phyloP scores from a whole-genome alignment of 176 grass and related monocot species.

The Microstegium vimineum region DNA sequence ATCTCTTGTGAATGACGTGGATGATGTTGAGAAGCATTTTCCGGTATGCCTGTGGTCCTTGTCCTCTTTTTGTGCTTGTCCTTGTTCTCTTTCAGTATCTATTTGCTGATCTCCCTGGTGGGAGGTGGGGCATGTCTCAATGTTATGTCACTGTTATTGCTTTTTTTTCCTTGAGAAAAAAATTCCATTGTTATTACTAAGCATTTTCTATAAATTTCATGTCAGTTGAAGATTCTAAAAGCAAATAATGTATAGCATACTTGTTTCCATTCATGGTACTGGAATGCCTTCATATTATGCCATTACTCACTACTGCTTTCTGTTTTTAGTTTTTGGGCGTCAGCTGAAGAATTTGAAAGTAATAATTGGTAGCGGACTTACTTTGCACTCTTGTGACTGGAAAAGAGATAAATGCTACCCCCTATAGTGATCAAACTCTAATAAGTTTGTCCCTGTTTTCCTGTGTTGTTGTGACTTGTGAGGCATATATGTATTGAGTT shows the following conservation, averaged over 20 bases:
- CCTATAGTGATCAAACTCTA: background rate
- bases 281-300: background rate
- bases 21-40: slow-evolving; percentile 96
- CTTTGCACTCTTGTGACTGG: background rate
- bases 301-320: background rate
- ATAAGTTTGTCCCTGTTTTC: background rate
- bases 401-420: background rate
- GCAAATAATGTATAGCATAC: background rate
- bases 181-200: background rate
- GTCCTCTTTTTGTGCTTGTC: slow-evolving; percentile 16
- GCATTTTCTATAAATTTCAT: background rate
- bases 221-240: background rate
- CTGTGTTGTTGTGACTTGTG: background rate
- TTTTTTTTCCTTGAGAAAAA: background rate
- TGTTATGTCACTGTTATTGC: background rate
- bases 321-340: background rate
- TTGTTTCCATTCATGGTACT: background rate
- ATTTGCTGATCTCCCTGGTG: background rate
- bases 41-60: slow-evolving; percentile 49
- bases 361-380: background rate
- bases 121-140: background rate
- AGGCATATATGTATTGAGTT: slow-evolving; percentile 1
- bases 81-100: slow-evolving; percentile 10
- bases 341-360: background rate
- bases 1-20: slow-evolving; percentile 89